Conservation (phyloP, 192 early-diverging fungal genomes). For the Hyaloraphidium curvatum region DNA sequence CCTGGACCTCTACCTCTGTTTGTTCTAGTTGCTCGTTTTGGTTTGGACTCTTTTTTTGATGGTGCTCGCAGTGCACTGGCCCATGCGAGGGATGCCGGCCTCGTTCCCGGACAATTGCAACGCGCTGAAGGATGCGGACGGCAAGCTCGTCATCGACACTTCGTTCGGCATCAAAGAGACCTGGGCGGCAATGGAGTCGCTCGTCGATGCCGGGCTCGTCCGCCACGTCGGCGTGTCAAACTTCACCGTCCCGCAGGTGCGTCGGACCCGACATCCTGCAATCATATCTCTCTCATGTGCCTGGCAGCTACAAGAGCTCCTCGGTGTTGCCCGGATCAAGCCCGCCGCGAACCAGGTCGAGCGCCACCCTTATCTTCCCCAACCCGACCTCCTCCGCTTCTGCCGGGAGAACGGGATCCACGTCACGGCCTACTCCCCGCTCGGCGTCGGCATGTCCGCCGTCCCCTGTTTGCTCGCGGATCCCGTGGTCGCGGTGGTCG, state of each 20-base stretch:
- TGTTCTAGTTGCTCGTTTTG: too few species aligned
- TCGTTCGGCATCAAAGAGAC: constrained; percentile 42
- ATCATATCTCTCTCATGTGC: too few species aligned
- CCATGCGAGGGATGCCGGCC: neutral
- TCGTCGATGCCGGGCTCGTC: constrained; percentile 47
- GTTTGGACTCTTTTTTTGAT: too few species aligned
- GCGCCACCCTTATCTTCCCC: neutral
- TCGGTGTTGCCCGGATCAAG: constrained; percentile 37
- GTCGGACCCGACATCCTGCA: neutral
- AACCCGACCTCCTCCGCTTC: constrained; percentile 41
- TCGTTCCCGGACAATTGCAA: constrained; percentile 10
- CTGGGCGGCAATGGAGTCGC: constrained; percentile 63
- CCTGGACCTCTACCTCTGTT: constrained; percentile 62
- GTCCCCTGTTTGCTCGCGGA: too few species aligned
- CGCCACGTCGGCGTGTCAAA: constrained; percentile 77
- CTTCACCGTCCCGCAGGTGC: constrained; percentile 18
- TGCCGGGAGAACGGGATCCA: constrained; percentile 47
- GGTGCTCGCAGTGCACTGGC: too few species aligned
- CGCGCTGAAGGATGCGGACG: constrained; percentile 22
- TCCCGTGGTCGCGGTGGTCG: neutral
- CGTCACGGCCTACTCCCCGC: constrained; percentile 65
- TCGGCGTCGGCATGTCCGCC: constrained; percentile 25
- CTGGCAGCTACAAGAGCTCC: constrained; percentile 43
- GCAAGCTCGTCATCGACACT: constrained; percentile 4
- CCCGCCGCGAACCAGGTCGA: constrained; percentile 64